Evolutionary conservation across 2,329 filamentous ascomycete species (phyloP), one percentile per base, ranked within the genome.

Genomic region (Ophiostoma ips): DNA sequence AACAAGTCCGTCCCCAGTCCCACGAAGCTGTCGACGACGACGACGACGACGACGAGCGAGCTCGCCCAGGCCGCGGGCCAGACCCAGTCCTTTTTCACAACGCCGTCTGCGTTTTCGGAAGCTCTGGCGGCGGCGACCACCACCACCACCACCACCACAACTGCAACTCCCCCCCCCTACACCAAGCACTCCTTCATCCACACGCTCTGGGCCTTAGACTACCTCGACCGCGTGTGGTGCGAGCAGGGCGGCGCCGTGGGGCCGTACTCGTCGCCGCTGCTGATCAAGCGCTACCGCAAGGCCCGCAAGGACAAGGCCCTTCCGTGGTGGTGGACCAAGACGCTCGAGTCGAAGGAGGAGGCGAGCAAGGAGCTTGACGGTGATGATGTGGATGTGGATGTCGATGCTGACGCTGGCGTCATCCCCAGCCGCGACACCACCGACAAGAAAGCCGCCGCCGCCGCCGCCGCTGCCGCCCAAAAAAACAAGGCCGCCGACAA

Each of bases 231-330:
- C 49, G 54, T 58, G 43, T 62, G 60, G 61, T 53, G 50, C 15
- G 40, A 51, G 12, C 50, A 55, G 9, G 50, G 55, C 18, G 51
- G 53, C 18, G 55, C 59, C 35, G 46, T 50, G 9, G 55, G 55
- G 5, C 60, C 61, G 2, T 63, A 63, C 55, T 60, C 50, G 44
- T 62, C 59, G 6, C 61, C 56, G 6, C 45, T 58, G 43, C 30
- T 33, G n/a, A 45, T 45, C 30, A 45, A 45, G 43, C 43, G 43
- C 16, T 34, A 19, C 30, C 43, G 43, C 28, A 18, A 45, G n/a
- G 34, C 13, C 15, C 13, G 18, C 19, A 45, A 45, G 8, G 8
- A 13, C 10, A 34, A 34, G 33, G 33, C 5, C 16, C 5, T 13
- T 31, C 10, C 43, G n/a, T 45, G 43, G 43, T 34, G 28, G 43